Base-by-base conservation (phyloP, 129 eudicot genomes). In the Escallonia herrerae region DNA sequence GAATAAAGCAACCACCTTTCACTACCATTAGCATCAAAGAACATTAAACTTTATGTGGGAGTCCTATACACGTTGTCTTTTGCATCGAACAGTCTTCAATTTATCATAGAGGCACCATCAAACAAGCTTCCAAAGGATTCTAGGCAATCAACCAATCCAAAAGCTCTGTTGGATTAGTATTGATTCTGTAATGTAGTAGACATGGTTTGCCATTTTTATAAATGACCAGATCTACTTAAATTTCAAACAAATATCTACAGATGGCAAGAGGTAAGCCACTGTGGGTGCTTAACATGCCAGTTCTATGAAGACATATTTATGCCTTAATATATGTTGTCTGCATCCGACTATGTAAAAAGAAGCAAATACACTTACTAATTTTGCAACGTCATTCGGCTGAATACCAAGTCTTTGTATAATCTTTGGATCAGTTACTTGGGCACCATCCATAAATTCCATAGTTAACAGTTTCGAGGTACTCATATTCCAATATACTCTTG, bases 391-490 rank as follows among this genome's bases (percentile, higher is more conserved):
- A 56, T 71, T 70, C 53, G 95, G 96, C 61, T 58, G 76, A 39
- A 91, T 39, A 56, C 91, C 87, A 54, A 91, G 84, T 68, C 74
- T 72, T 66, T 74, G 73, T 44, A 91, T 87, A 69, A 74, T 71
- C 73, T 67, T 85, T 56, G 69, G 60, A 58, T 91, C 96, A 77
- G 81, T 87, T 43, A 91, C 86, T 79, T 79, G 82, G 68, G 81
- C 84, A 10, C 96, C 97, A 62, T 87, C 96, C 43, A 91, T 83
- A 61, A 65, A 91, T 75, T 87, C 97, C 97, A 91, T 91, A 51
- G 95, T 90, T 78, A 91, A 74, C 81, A 91, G 63, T 68, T 81
- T 87, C 39, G 97, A 77, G 72, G 97, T 82, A 62, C 96, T 91
- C 50, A 91, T 70, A 57, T 77, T 83, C 97, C 97, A 87, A 60